Evolutionary conservation across 352 stramenopile genomes (phyloP), one percentile per base, ranked within the genome.

Genomic region (Phytophthora rubi): DNA sequence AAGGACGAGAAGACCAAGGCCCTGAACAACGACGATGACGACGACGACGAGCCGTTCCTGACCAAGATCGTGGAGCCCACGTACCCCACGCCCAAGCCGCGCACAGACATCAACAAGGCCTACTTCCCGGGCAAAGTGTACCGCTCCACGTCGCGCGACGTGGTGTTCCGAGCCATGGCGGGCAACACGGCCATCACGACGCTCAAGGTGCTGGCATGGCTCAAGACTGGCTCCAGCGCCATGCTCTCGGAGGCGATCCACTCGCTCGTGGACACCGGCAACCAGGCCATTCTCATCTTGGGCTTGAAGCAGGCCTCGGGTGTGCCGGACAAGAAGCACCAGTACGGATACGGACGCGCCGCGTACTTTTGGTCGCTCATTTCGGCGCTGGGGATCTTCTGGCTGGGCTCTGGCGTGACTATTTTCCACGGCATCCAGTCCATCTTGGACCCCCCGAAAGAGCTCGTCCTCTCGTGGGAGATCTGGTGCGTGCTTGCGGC

Each of bases 281-380:
- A 99, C 79, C 97, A 99, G 72, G 89, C 86, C 6, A 83, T 99
- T 13, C 80, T 97, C 13, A 88, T 96, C 35, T 70, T 95, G 21
- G 89, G 90, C 0, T 75, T 97, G n/a, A 88, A 83, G 10, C 89
- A 97, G 65, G 89, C 89, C 3, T 83, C 86, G 3, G 89, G 89
- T 45, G 86, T 90, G 30, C 96, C 97, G 0, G 97, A 99, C 73
- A 95, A 95, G 66, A 87, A 90, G 39, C 97, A 99, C 78, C 97
- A 98, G 62, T 99, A 99, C 76, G 97, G 97, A 49, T 99, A 99
- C 77, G 97, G 97, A 33, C 98, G 98, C 63, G 93, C 89, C 7
- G 92, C 98, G 52, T 99, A 99, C 86, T 99, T 99, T 79, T 99
- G 98, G 98, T 98, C 95, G 65, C 86, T 99, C 23, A 98, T 99